A percentile compares a stretch with the other conserved stretches of the same genome.
Conservation (phyloP, 1,139 yeast species). For the Hyphopichia burtonii region DNA sequence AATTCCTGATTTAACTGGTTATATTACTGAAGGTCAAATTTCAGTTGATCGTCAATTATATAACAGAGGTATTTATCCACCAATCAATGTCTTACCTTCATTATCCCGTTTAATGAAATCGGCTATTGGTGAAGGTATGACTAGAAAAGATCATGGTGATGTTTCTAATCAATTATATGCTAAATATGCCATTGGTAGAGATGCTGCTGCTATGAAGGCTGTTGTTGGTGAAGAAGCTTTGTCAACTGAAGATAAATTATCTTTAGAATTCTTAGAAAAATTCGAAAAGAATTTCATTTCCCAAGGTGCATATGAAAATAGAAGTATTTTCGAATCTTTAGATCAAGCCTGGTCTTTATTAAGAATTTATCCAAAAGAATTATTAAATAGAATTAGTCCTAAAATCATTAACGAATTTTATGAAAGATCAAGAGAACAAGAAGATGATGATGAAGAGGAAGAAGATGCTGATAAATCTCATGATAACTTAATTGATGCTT, state of each 20-base stretch:
- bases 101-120: constrained; percentile 97
- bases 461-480: constrained; percentile 37
- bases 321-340: constrained; percentile 90
- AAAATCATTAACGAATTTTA: constrained; percentile 93
- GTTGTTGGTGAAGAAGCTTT: constrained; percentile 99
- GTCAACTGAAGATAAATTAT: constrained; percentile 94
- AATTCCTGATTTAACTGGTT: constrained; percentile 99
- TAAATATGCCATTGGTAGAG: constrained; percentile 98
- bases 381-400: constrained; percentile 97
- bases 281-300: constrained; percentile 92
- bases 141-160: constrained; percentile 99
- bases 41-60: constrained; percentile 93
- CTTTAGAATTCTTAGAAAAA: constrained; percentile 95
- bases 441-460: constrained; percentile 54
- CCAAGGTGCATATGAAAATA: constrained; percentile 95
- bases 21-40: constrained; percentile 98
- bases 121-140: constrained; percentile 99
- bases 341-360: constrained; percentile 98
- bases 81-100: constrained; percentile 96
- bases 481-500: constrained; percentile 54
- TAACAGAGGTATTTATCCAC: constrained; percentile 97
- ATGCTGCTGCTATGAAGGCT: constrained; percentile 99
- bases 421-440: constrained; percentile 74
- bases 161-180: constrained; percentile 98
- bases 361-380: constrained; percentile 98